Percentiles rank a stretch among this genome's conserved stretches.
Evolutionary conservation across 176 grass and related monocot species (phyloP).

Genomic region (Stipa capillata): DNA sequence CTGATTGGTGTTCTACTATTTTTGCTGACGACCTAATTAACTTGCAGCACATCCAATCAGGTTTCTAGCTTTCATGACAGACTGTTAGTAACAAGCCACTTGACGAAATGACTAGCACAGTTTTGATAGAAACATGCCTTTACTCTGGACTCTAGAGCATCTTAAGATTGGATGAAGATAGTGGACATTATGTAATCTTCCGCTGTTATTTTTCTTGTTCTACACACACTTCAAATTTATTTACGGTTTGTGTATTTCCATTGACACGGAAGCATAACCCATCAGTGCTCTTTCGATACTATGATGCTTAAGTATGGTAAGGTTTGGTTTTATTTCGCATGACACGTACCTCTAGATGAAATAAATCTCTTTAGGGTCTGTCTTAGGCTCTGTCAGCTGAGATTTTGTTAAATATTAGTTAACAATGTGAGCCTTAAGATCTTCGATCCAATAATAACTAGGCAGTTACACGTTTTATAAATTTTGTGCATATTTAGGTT

Average conservation of each 20-base stretch:
- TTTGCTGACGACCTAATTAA: neutral
- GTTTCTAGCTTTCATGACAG: neutral
- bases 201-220: neutral
- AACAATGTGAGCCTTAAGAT: no score
- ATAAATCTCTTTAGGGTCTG: neutral
- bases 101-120: neutral
- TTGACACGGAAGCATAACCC: neutral
- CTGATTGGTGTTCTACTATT: neutral
- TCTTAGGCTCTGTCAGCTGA: no score
- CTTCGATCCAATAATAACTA: no score
- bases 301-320: neutral
- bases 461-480: no score
- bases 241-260: neutral
- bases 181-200: neutral
- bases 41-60: no score
- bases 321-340: neutral
- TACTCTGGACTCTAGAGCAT: no score
- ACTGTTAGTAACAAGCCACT: neutral
- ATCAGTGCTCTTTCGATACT: neutral
- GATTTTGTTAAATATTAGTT: no score
- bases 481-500: no score
- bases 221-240: neutral
- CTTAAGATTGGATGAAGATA: neutral
- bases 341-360: neutral
- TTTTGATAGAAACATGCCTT: neutral